These are phyloP conservation scores for Xerocomus spinulosus DNA, from an alignment of 768 basidiomycete genomes.

Conservation along the genomic window DNA sequence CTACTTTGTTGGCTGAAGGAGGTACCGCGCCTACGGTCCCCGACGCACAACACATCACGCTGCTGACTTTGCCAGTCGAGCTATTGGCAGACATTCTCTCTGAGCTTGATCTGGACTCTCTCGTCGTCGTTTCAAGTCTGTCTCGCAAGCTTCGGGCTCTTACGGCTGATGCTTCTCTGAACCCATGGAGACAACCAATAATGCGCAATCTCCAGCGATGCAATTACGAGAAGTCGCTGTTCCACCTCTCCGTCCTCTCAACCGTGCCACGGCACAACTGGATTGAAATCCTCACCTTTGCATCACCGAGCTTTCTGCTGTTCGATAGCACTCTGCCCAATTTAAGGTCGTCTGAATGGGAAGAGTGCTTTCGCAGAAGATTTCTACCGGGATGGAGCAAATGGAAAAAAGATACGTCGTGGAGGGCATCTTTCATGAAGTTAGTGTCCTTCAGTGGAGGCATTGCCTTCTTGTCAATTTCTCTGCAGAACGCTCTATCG, in stretches of 20 bases:
- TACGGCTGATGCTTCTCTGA: slow-evolving; percentile 58
- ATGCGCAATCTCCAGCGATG: slow-evolving; percentile 46
- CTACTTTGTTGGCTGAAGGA: neutral
- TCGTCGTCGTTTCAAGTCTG: slow-evolving; percentile 55
- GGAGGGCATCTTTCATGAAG: slow-evolving; percentile 68
- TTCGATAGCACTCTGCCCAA: slow-evolving; percentile 68
- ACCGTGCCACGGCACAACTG: slow-evolving; percentile 75
- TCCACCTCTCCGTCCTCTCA: slow-evolving; percentile 56
- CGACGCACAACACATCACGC: slow-evolving; percentile 4
- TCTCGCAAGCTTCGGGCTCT: slow-evolving; percentile 56
- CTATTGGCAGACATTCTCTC: slow-evolving; percentile 67
- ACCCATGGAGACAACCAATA: slow-evolving; percentile 75
- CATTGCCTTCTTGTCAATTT: slow-evolving; percentile 7
- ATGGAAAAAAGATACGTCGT: slow-evolving; percentile 58
- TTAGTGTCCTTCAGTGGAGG: slow-evolving; percentile 30
- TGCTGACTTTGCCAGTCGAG: slow-evolving; percentile 67
- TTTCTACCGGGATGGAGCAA: slow-evolving; percentile 76
- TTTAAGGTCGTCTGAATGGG: slow-evolving; percentile 63
- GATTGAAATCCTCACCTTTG: slow-evolving; percentile 69
- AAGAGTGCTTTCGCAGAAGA: slow-evolving; percentile 64
- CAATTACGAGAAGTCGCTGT: slow-evolving; percentile 48
- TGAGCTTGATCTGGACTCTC: slow-evolving; percentile 60
- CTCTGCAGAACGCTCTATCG: slow-evolving; percentile 51
- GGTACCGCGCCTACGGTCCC: neutral
- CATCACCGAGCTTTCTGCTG: slow-evolving; percentile 56